phyloP scores from a whole-genome alignment of 2,329 filamentous ascomycete genomes.

The Diaporthe destruens region DNA sequence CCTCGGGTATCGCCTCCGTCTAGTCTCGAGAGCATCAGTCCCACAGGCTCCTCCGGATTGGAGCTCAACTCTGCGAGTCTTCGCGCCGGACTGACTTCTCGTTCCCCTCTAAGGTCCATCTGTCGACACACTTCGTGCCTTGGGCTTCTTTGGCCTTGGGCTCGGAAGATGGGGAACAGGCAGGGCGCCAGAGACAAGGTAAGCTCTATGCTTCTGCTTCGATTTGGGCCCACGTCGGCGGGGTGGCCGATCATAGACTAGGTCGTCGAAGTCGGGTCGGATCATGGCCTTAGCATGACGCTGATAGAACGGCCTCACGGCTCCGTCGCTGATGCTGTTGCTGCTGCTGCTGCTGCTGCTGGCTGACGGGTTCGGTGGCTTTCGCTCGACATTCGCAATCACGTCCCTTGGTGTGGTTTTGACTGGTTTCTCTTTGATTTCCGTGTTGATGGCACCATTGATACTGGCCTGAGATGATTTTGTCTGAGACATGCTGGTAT shows the following conservation, averaged over 20 bases:
- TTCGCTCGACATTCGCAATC: background rate
- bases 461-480: slow-evolving; percentile 2
- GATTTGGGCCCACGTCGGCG: background rate
- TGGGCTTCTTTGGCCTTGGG: slow-evolving; percentile 5
- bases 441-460: slow-evolving; percentile 7
- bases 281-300: slow-evolving; percentile 37
- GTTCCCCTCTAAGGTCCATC: slow-evolving; percentile 19
- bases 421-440: background rate
- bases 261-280: slow-evolving; percentile 36
- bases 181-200: slow-evolving; percentile 35
- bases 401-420: background rate
- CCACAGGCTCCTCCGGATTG: background rate
- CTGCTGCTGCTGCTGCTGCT: background rate
- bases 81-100: slow-evolving; percentile 3
- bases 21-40: slow-evolving; percentile 30
- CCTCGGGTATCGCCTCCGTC: slow-evolving; percentile 18
- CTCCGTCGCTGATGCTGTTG: slow-evolving; percentile 3
- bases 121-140: background rate
- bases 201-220: background rate
- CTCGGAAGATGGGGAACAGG: slow-evolving; percentile 1
- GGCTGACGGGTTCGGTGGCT: background rate
- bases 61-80: background rate
- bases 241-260: slow-evolving; percentile 17
- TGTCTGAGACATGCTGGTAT: slow-evolving; percentile 35
- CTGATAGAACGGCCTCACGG: slow-evolving; percentile 32